A percentile compares a stretch with the other conserved stretches of the same genome.
These are phyloP conservation scores for Phytophthora pseudosyringae DNA, from an alignment of 352 stramenopile genomes.

Conservation along the genomic window DNA sequence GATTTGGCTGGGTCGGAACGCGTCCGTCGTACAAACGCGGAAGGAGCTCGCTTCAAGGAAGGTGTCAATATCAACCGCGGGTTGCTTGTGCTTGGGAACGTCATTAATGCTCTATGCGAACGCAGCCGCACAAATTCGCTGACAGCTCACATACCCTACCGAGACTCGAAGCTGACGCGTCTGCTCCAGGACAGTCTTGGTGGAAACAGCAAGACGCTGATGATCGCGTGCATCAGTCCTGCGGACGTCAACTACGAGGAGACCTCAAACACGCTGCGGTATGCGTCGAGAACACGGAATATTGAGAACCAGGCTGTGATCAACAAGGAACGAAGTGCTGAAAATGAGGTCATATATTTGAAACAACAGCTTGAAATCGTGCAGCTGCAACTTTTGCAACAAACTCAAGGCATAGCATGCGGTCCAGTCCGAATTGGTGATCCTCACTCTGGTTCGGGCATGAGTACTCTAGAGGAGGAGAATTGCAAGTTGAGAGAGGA, in stretches of 20 bases:
- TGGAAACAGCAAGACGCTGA: slow-evolving; percentile 92
- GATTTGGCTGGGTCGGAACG: slow-evolving; percentile 96
- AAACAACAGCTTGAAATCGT: slow-evolving; percentile 76
- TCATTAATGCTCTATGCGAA: slow-evolving; percentile 92
- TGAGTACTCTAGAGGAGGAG: slow-evolving; percentile 34
- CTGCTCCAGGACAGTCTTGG: slow-evolving; percentile 90
- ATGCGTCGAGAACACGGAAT: slow-evolving; percentile 96
- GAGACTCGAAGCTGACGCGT: slow-evolving; percentile 92
- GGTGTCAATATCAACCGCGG: slow-evolving; percentile 95
- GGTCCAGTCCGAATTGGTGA: background rate
- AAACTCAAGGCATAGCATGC: slow-evolving; percentile 13
- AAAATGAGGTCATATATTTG: slow-evolving; percentile 68
- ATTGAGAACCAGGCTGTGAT: slow-evolving; percentile 98
- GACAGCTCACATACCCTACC: slow-evolving; percentile 80
- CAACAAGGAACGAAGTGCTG: slow-evolving; percentile 95
- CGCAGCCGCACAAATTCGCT: slow-evolving; percentile 57
- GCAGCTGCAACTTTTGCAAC: slow-evolving; percentile 65
- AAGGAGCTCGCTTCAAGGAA: slow-evolving; percentile 92
- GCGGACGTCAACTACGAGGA: slow-evolving; percentile 91
- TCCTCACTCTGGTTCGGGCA: background rate
- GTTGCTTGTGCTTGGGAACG: slow-evolving; percentile 95
- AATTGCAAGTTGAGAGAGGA: slow-evolving; percentile 45
- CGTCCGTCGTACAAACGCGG: slow-evolving; percentile 87
- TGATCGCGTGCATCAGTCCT: slow-evolving; percentile 89
- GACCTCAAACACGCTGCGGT: slow-evolving; percentile 96